Conservation (phyloP, 2,329 filamentous ascomycete genomes). For the Fusarium sp. region DNA sequence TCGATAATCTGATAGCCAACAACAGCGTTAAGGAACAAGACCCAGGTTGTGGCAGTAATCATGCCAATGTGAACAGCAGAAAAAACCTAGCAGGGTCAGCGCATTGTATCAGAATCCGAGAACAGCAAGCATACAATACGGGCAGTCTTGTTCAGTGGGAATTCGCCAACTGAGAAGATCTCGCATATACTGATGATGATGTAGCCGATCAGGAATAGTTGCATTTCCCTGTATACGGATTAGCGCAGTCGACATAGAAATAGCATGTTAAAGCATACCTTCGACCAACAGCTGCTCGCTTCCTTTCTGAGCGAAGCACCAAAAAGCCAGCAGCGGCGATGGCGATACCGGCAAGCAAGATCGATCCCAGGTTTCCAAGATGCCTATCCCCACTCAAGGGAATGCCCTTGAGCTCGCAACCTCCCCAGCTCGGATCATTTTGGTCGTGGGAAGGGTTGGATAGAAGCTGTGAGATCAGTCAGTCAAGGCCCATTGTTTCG, state of each 20-base stretch:
- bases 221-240: conserved; percentile 78
- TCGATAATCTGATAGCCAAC: conserved; percentile 95
- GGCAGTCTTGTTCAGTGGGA: conserved; percentile 74
- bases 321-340: conserved; percentile 73
- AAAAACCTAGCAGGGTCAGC: conserved; percentile 69
- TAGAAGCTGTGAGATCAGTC: conserved; percentile 42
- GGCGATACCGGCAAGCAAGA: conserved; percentile 79
- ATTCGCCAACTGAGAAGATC: conserved; percentile 92
- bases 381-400: conserved; percentile 68
- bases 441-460: conserved; percentile 71
- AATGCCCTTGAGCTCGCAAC: conserved; percentile 81
- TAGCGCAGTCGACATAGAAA: background rate
- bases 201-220: conserved; percentile 87
- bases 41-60: conserved; percentile 87
- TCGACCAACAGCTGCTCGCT: conserved; percentile 91
- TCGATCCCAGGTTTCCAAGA: conserved; percentile 91
- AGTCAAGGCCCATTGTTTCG: conserved; percentile 36
- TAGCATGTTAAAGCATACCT: conserved; percentile 62
- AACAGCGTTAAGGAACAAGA: conserved; percentile 87
- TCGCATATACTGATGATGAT: conserved; percentile 91
- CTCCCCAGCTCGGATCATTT: conserved; percentile 63
- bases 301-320: conserved; percentile 81
- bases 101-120: background rate
- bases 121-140: conserved; percentile 67
- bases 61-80: conserved; percentile 88